phyloP scores from a whole-genome alignment of 371 early-diverging fungal genomes.

The Encephalitozoon cuniculi region DNA sequence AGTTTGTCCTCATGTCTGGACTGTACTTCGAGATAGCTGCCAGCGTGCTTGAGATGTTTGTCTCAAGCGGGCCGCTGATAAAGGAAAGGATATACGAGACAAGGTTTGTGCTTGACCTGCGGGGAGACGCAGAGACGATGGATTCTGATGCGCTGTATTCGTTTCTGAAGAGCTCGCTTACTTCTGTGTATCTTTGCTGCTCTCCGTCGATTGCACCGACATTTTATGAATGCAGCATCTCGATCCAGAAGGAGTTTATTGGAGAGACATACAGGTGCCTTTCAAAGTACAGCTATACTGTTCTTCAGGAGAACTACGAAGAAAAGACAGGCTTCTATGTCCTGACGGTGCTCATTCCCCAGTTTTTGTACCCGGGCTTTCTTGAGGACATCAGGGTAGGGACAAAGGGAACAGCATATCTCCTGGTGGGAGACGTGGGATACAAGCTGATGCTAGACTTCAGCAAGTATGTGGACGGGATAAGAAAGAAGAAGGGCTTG shows the following conservation, averaged over 20 bases:
- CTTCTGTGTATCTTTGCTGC: constrained; percentile 8
- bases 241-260: constrained; percentile 33
- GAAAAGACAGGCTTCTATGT: constrained; percentile 41
- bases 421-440: constrained; percentile 32
- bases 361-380: constrained; percentile 35
- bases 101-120: constrained; percentile 4
- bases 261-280: constrained; percentile 42
- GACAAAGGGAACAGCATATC: constrained; percentile 54
- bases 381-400: constrained; percentile 38
- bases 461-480: constrained; percentile 12
- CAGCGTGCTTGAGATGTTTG: constrained; percentile 45
- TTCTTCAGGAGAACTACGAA: constrained; percentile 44
- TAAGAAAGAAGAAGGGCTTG: constrained; percentile 52
- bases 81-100: constrained; percentile 27
- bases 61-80: constrained; percentile 39
- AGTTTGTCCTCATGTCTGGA: constrained; percentile 13
- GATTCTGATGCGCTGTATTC: background rate
- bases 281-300: constrained; percentile 17
- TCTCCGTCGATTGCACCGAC: constrained; percentile 31
- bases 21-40: background rate
- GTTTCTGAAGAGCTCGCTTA: constrained; percentile 24
- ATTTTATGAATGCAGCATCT: constrained; percentile 34
- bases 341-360: constrained; percentile 35
- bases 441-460: constrained; percentile 14
- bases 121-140: background rate